Base-by-base conservation (phyloP, 768 basidiomycete genomes). In the Imleria badia region DNA sequence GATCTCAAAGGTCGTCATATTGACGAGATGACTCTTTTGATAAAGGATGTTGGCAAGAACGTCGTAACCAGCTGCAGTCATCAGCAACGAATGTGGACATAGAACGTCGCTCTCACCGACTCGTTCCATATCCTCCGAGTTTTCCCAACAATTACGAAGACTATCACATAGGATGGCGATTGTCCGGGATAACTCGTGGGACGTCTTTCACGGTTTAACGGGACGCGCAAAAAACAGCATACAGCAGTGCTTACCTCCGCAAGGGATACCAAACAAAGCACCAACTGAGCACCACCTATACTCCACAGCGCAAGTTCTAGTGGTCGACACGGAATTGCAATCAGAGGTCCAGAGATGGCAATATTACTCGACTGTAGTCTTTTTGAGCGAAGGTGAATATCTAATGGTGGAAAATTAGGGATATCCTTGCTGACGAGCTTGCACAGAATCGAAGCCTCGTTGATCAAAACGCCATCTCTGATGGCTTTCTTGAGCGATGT, bases 81-180 rank as follows among this genome's bases (percentile, higher is more conserved):
- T 58, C 10, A 65, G 44, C 29, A 46, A 49, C 31, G 23, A 51
- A 46, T n/a, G 23, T n/a, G 6, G 47, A 36, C 3, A 42, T 39
- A 35, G 6, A 45, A 31, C 17, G n/a, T 15, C n/a, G 5, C 13
- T 77, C 87, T 63, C 61, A 94, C 93, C 84, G 50, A 94, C 72
- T 33, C 87, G 78, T 66, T 96, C 94, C 87, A 95, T 93, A 61
- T 97, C 95, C 66, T 95, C 94, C 34, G 91, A 94, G 63, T 92
- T 93, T 63, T 91, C 83, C 95, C 95, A 98, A 61, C 84, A 90
- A 60, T 89, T 86, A 59, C 83, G 83, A 42, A 97, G 68, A 3
- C 88, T 83, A 61, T 95, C 92, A 10, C 83, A 80, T 20, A 96
- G 70, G 26, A 94, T 82, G 5, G 84, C 75, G 7, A 94, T 69